Percentiles rank a stretch among this genome's conserved stretches.
These are phyloP conservation scores for Rhododendron ovatum DNA, from an alignment of 148 eudicot species.

Conservation along the genomic window DNA sequence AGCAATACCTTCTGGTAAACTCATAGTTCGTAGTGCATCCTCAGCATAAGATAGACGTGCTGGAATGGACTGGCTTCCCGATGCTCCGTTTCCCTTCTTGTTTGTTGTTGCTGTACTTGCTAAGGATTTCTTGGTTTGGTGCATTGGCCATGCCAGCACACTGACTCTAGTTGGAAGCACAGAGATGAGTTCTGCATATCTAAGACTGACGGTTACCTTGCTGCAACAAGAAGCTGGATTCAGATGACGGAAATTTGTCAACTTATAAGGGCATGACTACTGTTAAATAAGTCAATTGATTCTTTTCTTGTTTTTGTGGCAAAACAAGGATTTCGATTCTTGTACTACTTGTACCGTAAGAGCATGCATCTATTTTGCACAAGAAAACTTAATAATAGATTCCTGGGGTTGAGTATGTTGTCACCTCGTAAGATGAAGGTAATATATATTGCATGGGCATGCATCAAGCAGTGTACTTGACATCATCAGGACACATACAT, in stretches of 20 bases:
- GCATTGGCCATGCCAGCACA: constrained; percentile 87
- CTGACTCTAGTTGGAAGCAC: constrained; percentile 77
- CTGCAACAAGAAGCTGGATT: constrained; percentile 35
- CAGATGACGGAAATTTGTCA: not conserved
- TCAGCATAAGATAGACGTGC: constrained; percentile 76
- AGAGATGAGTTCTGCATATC: constrained; percentile 72
- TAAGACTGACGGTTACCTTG: constrained; percentile 76
- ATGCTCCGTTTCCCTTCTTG: constrained; percentile 37
- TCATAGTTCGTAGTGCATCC: constrained; percentile 71
- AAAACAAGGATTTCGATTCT: not conserved
- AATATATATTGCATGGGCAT: not conserved
- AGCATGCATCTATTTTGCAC: not conserved
- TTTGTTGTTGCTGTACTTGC: constrained; percentile 10
- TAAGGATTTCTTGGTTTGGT: constrained; percentile 38
- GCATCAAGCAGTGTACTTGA: not conserved
- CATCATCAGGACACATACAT: not conserved
- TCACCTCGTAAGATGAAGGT: not conserved
- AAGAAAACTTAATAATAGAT: not conserved
- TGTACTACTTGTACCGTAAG: not conserved
- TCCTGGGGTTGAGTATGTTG: not conserved
- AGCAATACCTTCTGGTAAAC: constrained; percentile 80
- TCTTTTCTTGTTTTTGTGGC: not conserved
- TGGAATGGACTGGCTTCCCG: constrained; percentile 50
- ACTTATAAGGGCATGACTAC: not conserved
- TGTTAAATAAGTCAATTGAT: not conserved